Conservation (phyloP, 1,284 basidiomycete species). For the Microbotryum saponariae region DNA sequence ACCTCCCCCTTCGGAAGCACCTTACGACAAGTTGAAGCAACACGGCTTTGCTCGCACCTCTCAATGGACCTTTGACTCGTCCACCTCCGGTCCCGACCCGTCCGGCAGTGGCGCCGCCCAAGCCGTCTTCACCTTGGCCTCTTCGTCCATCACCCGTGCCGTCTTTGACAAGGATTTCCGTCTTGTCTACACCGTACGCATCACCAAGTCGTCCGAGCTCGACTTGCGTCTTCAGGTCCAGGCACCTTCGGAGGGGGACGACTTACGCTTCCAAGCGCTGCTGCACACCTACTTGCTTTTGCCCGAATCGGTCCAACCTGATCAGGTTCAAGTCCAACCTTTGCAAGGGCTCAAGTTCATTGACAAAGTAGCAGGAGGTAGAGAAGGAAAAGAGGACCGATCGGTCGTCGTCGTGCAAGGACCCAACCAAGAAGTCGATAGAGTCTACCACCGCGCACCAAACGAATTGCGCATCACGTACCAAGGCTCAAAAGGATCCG, state of each 20-base stretch:
- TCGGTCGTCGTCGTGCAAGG: conserved; percentile 32
- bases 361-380: conserved; percentile 33
- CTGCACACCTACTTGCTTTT: conserved; percentile 42
- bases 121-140: conserved; percentile 26
- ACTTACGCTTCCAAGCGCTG: conserved; percentile 41
- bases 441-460: conserved; percentile 34
- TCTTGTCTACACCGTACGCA: conserved; percentile 36
- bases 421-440: conserved; percentile 34
- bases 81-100: conserved; percentile 4
- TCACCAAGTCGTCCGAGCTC: conserved; percentile 18
- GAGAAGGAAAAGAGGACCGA: conserved; percentile 14
- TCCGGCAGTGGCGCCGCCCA: conserved; percentile 20
- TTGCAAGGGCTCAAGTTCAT: conserved; percentile 31
- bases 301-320: conserved; percentile 31
- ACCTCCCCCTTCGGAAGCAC: conserved; percentile 27
- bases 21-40: conserved; percentile 35
- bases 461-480: conserved; percentile 17
- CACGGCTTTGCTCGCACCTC: conserved; percentile 37
- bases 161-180: conserved; percentile 19
- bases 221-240: conserved; percentile 17
- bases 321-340: conserved; percentile 21
- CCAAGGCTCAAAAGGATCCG: conserved; percentile 30
- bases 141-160: conserved; percentile 24
- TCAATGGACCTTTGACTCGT: conserved; percentile 21
- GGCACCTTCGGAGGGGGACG: conserved; percentile 12